Evolutionary conservation across 2,329 filamentous ascomycete genomes (phyloP), one percentile per base, ranked within the genome.

Genomic region (Talaromyces sp.): DNA sequence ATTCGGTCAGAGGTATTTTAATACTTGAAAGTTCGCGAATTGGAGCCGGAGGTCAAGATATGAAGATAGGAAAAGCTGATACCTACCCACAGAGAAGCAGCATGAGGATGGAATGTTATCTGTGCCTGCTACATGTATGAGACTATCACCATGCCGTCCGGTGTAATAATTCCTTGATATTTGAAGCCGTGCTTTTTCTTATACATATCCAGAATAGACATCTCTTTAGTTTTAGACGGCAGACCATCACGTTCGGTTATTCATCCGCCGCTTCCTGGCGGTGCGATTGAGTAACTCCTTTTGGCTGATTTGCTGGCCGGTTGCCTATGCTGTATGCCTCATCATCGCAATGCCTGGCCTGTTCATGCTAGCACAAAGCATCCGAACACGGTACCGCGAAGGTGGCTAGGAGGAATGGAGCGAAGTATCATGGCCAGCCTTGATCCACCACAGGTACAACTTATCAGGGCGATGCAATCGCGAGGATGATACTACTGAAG

Each of bases 251-350:
- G 17, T 15, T 58, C 17, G 10, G 22, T 17, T 58, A 22, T 19
- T 36, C 25, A 15, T 31, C 31, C 2, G 53, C 36, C 22, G 43
- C 49, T 34, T 45, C 34, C 25, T 61, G 58, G 58, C 38, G 58
- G 3, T 49, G 58, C 43, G 58, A 61, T 17, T 61, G n/a, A n/a
- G n/a, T n/a, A n/a, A 49, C 43, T 34, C 58, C 2, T 47, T 61
- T 31, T 22, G 49, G 27, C 43, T 61, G 31, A 61, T 49, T 10
- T 61, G 58, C 25, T 61, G 40, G 58, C 58, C 58, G 38, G 29
- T 34, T 49, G 58, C 58, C 17, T 49, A 40, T 22, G 31, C 49
- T 47, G 15, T 61, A 17, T 61, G 58, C 40, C 43, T 61, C 4
- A 22, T 49, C 22, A 61, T 49, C 27, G 40, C 58, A 11, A 49